phyloP scores from a whole-genome alignment of 805 yeast species.

The Yarrowia sp. region DNA sequence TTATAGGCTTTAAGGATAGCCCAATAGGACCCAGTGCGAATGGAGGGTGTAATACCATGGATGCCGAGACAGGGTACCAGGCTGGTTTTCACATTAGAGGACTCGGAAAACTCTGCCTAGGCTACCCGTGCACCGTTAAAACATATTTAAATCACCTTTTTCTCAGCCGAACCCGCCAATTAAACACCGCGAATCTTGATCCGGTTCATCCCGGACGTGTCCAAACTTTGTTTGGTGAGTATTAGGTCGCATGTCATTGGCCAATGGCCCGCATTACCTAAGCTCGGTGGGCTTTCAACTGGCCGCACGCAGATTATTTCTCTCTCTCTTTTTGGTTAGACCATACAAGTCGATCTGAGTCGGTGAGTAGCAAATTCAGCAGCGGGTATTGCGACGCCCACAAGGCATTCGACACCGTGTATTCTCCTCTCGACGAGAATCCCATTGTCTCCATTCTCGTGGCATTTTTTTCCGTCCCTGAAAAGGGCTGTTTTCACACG shows the following conservation, averaged over 20 bases:
- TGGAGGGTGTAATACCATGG: not conserved
- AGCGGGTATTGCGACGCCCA: not conserved
- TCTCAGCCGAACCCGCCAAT: not conserved
- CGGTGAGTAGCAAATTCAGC: constrained; percentile 18
- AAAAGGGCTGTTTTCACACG: not conserved
- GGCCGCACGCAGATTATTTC: constrained; percentile 25
- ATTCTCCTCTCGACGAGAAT: not conserved
- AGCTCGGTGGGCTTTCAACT: constrained; percentile 24
- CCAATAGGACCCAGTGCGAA: constrained; percentile 13
- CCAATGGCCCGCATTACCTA: constrained; percentile 27
- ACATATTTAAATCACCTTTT: not conserved
- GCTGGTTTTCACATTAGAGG: too few species aligned
- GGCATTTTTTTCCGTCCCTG: not conserved
- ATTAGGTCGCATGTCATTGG: constrained; percentile 25
- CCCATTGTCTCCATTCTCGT: not conserved
- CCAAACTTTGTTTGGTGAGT: constrained; percentile 22
- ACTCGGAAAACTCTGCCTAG: not conserved
- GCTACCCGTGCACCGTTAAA: rapidly evolving
- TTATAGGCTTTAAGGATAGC: not conserved
- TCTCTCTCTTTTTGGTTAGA: constrained; percentile 27
- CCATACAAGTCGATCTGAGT: constrained; percentile 27
- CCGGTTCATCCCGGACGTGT: constrained; percentile 26
- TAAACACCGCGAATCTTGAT: constrained; percentile 17
- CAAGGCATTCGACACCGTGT: not conserved
- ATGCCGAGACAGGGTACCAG: not conserved